A percentile compares a stretch with the other conserved stretches of the same genome.
Conservation (phyloP, 2,329 filamentous ascomycete genomes). For the Hymenoscyphus repandus region DNA sequence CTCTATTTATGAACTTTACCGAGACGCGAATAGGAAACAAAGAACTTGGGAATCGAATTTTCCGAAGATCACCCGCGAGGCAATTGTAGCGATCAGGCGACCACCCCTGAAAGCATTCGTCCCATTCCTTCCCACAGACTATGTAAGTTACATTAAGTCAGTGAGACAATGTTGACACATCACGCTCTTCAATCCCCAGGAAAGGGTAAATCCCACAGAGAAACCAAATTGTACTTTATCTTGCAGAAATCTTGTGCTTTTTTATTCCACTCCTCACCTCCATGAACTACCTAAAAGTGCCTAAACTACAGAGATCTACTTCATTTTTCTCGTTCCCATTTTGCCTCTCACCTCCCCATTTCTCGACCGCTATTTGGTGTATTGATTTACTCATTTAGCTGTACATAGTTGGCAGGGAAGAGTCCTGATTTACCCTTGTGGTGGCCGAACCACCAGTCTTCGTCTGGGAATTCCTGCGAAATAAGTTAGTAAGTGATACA, state of each 20-base stretch:
- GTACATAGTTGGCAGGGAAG: conserved; percentile 73
- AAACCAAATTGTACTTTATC: no score
- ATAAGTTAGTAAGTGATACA: conserved; percentile 2
- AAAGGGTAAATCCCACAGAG: no score
- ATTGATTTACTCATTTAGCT: conserved; percentile 37
- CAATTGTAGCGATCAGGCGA: no score
- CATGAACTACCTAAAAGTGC: not conserved
- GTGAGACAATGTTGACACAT: no score
- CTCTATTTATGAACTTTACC: no score
- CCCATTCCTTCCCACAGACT: no score
- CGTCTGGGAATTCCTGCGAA: conserved; percentile 82
- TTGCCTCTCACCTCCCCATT: not conserved
- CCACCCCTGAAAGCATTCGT: no score
- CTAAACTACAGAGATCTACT: not conserved
- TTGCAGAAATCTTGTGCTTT: not conserved
- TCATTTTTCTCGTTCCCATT: not conserved
- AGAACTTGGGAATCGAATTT: no score
- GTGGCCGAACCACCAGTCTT: conserved; percentile 97
- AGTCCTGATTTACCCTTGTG: conserved; percentile 75
- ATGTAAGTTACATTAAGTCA: no score
- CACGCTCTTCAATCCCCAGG: no score
- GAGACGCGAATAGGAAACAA: no score
- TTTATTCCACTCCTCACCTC: not conserved
- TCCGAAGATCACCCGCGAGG: no score
- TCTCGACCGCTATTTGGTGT: not conserved